Evolutionary conservation across 83 land plant genomes (phyloP), one percentile per base, ranked within the genome.

Genomic region (Picea abies): DNA sequence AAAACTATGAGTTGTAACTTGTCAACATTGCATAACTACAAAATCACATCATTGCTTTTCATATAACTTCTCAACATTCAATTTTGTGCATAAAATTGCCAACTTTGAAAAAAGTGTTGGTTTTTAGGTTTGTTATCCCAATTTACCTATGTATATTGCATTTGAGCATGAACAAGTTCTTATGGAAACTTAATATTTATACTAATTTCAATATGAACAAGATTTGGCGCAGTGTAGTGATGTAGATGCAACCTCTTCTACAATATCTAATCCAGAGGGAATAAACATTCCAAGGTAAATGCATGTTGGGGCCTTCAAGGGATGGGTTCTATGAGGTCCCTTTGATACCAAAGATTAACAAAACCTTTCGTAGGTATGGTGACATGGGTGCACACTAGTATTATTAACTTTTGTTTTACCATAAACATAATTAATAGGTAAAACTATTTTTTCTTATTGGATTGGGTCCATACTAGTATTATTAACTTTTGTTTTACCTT

Each of bases 81-180:
- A 93, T 17, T 95, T 93, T 90, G 98, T 96, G 67, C 98, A 96
- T 83, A 96, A 96, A 82, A 94, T 96, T 85, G 98, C 99, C 25
- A 95, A 94, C 11, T 95, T 96, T 87, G 99, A 96, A 80, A 96
- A 95, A 78, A 90, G 93, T 86, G 94, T 92, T 73, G 98, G 96
- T 79, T 95, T 96, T 83, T 93, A 94, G 95, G 96, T 94, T 41
- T 79, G 84, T 78, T 61, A 52, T 29, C 15, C 19, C 61, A 23
- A 4, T 29, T 67, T n/a, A 35, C 4, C 20, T 79, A 4, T 35
- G 6, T 79, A 39, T 79, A 35, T 66, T 41, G 0, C 60, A 17
- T 26, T 19, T 52, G 25, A 37, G 12, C 6, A 17, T 4, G 35
- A 5, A 49, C 86, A 92, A 98, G 98, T 98, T 35, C 20, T 71